Base-by-base conservation (phyloP, 495 filamentous ascomycete species). In the Copromyces sp. region DNA sequence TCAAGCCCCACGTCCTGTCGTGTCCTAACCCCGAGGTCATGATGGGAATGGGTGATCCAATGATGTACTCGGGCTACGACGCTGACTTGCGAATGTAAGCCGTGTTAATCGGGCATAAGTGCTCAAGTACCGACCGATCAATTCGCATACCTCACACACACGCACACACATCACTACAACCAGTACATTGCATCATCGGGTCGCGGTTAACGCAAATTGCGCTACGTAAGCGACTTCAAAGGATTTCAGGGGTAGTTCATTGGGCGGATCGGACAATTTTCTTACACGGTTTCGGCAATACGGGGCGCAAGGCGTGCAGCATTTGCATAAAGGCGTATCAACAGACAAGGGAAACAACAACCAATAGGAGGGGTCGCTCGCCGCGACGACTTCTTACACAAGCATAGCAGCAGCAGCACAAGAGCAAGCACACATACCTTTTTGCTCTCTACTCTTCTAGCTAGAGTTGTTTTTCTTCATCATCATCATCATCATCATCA, bases 41-140 rank as follows among this genome's bases (percentile, higher is more conserved):
- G 83, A 75, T 85, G 73, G 84, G 84, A n/a, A 80, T 85, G 73
- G 83, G 81, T 20, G 84, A 86, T 68, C 83, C 84, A 38, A 85
- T 85, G 83, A 85, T 86, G 53, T 65, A 65, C 53, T 65, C 53
- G 53, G 53, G 53, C 53, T 65, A 65, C 53, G 53, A 65, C 53
- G 53, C 53, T 35, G 53, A 65, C 29, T 32, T 65, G 53, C 53
- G 53, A 37, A 65, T 65, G 53, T 65, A 35, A 65, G 20, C 45
- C 20, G 20, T 16, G 37, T 16, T 8, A 35, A 16, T 35, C 7
- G 14, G 53, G 29, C 53, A 17, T 35, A 17, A 65, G 12, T 61
- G 41, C 41, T 44, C 41, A 44, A 44, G 41, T 17, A 32, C 53
- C 53, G 14, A 32, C 3, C 39, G 8, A 44, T 6, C 24, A 35